phyloP scores from a whole-genome alignment of 495 filamentous ascomycete genomes.

The Talaromyces stipitatus region DNA sequence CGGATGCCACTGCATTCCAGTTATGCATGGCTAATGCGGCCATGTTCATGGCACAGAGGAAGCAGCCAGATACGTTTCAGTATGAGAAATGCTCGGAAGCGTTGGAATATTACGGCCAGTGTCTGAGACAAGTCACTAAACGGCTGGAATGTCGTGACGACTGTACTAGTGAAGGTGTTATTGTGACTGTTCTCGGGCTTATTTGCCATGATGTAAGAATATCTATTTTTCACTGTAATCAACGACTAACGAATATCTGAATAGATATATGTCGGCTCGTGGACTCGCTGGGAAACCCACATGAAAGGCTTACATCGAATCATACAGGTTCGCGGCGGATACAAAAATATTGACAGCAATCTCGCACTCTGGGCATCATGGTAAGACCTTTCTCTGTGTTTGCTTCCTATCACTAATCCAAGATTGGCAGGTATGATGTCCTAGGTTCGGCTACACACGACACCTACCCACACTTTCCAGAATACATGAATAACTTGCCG shows the following conservation, averaged over 20 bases:
- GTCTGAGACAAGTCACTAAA: slow-evolving; percentile 8
- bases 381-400: neutral
- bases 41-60: slow-evolving; percentile 16
- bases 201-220: slow-evolving; percentile 14
- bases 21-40: slow-evolving; percentile 17
- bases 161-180: slow-evolving; percentile 9
- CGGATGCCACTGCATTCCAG: slow-evolving; percentile 14
- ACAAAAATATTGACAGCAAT: slow-evolving; percentile 7
- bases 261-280: slow-evolving; percentile 14
- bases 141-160: slow-evolving; percentile 9
- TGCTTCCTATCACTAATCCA: neutral
- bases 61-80: slow-evolving; percentile 7
- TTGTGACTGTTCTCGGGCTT: slow-evolving; percentile 11
- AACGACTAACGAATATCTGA: neutral
- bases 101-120: slow-evolving; percentile 10
- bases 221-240: neutral
- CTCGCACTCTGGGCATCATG: slow-evolving; percentile 1
- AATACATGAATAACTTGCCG: neutral
- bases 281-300: slow-evolving; percentile 14
- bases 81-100: slow-evolving; percentile 13
- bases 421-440: neutral
- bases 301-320: slow-evolving; percentile 13
- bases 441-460: slow-evolving; percentile 1
- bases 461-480: neutral
- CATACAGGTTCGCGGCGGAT: slow-evolving; percentile 13